Conservation (phyloP, 2,329 filamentous ascomycete genomes). For the Anthostomella pinea region DNA sequence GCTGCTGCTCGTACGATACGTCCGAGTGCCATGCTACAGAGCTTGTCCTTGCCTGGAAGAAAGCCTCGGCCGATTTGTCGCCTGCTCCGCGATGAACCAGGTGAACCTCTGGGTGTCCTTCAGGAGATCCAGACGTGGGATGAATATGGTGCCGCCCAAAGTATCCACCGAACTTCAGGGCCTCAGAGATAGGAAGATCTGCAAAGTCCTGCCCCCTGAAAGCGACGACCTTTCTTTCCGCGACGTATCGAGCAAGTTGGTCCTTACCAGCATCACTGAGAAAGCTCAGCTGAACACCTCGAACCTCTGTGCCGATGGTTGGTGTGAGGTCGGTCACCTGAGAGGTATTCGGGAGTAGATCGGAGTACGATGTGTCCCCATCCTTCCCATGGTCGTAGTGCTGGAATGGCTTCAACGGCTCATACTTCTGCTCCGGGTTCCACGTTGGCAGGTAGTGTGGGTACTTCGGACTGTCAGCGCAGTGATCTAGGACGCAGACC, state of each 20-base stretch:
- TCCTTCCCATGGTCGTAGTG: constrained; percentile 75
- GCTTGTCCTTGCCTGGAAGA: constrained; percentile 67
- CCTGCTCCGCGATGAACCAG: constrained; percentile 72
- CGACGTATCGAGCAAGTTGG: constrained; percentile 71
- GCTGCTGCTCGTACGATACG: constrained; percentile 83
- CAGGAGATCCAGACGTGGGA: constrained; percentile 72
- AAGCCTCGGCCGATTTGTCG: constrained; percentile 57
- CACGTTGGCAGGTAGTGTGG: constrained; percentile 72
- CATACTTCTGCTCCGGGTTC: constrained; percentile 62
- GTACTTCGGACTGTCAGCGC: constrained; percentile 44
- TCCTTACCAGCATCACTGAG: constrained; percentile 69
- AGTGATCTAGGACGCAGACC: background rate
- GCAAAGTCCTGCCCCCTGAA: constrained; percentile 75
- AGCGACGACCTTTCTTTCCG: constrained; percentile 73
- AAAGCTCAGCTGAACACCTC: constrained; percentile 67
- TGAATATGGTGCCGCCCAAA: constrained; percentile 83
- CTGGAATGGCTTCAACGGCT: constrained; percentile 65
- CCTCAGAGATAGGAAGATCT: constrained; percentile 66
- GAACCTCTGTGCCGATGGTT: constrained; percentile 70
- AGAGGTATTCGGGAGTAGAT: constrained; percentile 58
- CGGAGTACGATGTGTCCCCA: constrained; percentile 66
- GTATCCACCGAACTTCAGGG: constrained; percentile 67
- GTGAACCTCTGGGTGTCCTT: constrained; percentile 71
- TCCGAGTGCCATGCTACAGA: constrained; percentile 88
- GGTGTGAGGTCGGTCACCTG: constrained; percentile 64